Evolutionary conservation across 192 early-diverging fungal genomes (phyloP).

Genomic region (Mortierella claussenii): DNA sequence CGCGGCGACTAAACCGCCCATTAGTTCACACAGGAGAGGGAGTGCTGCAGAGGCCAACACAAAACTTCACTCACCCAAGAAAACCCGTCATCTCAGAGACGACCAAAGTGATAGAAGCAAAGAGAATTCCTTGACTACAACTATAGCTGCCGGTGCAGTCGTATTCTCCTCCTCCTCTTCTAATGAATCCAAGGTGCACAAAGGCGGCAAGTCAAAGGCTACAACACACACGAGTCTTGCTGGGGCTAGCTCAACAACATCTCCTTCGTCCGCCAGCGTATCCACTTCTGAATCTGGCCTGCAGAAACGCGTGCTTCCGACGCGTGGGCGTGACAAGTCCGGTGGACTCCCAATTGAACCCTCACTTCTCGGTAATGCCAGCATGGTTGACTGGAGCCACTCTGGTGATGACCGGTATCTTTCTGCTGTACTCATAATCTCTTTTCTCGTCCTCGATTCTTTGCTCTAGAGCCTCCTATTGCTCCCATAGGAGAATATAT

Average conservation of each 20-base stretch:
- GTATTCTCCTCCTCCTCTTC: neutral
- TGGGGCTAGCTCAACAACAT: neutral
- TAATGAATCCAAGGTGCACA: neutral
- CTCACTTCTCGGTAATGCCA: slow-evolving; percentile 21
- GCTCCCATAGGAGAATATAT: slow-evolving; percentile 42
- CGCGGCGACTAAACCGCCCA: neutral
- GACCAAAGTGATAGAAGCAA: neutral
- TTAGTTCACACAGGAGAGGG: neutral
- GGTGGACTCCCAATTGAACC: slow-evolving; percentile 17
- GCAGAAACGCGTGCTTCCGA: slow-evolving; percentile 31
- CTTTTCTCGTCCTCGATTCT: too few species aligned
- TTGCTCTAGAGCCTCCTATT: slow-evolving; percentile 25
- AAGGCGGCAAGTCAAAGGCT: neutral
- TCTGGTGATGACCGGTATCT: too few species aligned
- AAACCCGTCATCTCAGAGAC: neutral
- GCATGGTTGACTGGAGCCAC: too few species aligned
- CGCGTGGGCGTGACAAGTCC: slow-evolving; percentile 34
- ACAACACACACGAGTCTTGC: neutral
- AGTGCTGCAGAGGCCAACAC: neutral
- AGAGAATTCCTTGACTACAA: neutral
- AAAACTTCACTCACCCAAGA: neutral
- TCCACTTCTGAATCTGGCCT: neutral
- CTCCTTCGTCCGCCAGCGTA: neutral
- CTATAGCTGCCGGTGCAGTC: neutral
- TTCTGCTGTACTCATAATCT: too few species aligned